A percentile compares a stretch with the other conserved stretches of the same genome.
phyloP scores from a whole-genome alignment of 2,329 filamentous ascomycete genomes.

The Tolypocladium cylindrosporum region DNA sequence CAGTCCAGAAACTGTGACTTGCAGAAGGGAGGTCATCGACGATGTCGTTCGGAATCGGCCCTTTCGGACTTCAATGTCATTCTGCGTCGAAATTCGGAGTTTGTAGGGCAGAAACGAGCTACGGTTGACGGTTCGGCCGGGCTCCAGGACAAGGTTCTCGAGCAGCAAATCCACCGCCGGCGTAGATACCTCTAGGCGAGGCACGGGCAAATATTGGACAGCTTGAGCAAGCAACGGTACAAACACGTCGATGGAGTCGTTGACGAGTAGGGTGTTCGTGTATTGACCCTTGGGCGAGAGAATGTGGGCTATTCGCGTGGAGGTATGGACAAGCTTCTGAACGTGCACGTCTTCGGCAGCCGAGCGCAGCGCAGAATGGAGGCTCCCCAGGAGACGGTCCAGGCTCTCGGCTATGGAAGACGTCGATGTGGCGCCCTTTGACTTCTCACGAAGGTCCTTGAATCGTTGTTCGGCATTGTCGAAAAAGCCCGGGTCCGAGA shows the following conservation, averaged over 20 bases:
- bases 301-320: constrained; percentile 57
- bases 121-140: constrained; percentile 71
- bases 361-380: constrained; percentile 56
- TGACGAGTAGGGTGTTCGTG: constrained; percentile 60
- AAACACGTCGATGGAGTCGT: constrained; percentile 71
- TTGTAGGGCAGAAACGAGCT: constrained; percentile 85
- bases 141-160: constrained; percentile 85
- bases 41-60: constrained; percentile 54
- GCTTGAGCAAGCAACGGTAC: constrained; percentile 66
- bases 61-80: constrained; percentile 79
- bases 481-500: constrained; percentile 81
- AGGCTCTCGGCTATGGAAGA: constrained; percentile 64
- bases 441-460: constrained; percentile 38
- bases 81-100: constrained; percentile 71
- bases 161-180: constrained; percentile 77
- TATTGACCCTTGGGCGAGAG: constrained; percentile 56
- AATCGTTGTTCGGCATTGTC: constrained; percentile 55
- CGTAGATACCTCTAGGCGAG: constrained; percentile 76
- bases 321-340: constrained; percentile 55
- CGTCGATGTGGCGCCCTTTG: constrained; percentile 54
- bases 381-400: constrained; percentile 59
- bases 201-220: constrained; percentile 82
- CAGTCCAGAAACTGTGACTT: constrained; percentile 71
- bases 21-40: constrained; percentile 58
- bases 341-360: constrained; percentile 65